Evolutionary conservation across 129 eudicot species (phyloP), one percentile per base, ranked within the genome.

Genomic region (Centella asiatica): DNA sequence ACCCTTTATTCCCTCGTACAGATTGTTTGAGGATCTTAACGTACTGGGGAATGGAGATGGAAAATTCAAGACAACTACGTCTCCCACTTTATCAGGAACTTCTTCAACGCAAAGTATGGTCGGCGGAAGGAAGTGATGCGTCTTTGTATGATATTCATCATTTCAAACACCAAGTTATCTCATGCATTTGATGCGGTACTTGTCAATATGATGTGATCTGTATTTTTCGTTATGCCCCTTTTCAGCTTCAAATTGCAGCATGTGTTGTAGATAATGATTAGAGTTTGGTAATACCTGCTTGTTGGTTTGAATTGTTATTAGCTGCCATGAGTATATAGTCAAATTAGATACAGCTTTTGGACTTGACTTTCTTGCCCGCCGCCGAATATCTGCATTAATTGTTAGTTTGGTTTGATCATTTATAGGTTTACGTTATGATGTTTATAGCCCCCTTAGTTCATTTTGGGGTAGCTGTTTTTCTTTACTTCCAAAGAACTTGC

Each of bases 11-110:
- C 99, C 96, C 10, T 76, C 96, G 0, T 88, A 93, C 70, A 76
- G 96, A 54, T 68, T 93, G 64, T 93, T 93, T 75, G 99, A 93
- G 54, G 99, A 93, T 80, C 96, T 93, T 63, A 78, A 93, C 68
- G 93, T 85, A 45, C 79, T 85, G 15, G 81, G 95, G 3, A 81
- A 75, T 39, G 19, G 68, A 8, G 84, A 75, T 60, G 75, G 79
- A 44, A 77, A 62, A 74, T 65, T 73, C 9, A 81, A 78, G 28
- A 72, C 82, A 11, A 81, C 72, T 34, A 45, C 85, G n/a, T 68
- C 86, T 13, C 54, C 78, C 4, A 60, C 80, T 47, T 64, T 81
- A 54, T 82, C 82, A 7, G 95, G 88, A 40, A 67, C 83, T 51
- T 68, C 76, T 0, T n/a, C n/a, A n/a, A 80, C 64, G 44, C 87